Evolutionary conservation across 108 stramenopile species (phyloP), one percentile per base, ranked within the genome.

Genomic region (Cyclotella sp.): DNA sequence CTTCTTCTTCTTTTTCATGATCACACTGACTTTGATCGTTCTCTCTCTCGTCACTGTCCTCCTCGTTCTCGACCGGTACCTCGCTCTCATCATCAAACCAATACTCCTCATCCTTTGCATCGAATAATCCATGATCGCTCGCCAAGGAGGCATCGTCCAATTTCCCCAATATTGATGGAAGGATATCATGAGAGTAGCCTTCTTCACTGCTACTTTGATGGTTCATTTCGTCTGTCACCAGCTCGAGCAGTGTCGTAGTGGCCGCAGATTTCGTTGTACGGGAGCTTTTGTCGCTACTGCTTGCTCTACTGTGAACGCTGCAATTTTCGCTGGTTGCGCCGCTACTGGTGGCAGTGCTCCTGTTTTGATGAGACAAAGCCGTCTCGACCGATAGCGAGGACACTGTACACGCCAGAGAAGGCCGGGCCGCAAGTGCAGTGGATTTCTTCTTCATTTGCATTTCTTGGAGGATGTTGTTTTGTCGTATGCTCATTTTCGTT

Each of bases 121-220:
- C 63, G 22, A 45, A 5, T 19, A 64, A 26, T 64, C 63, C 63
- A 27, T 64, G 63, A 64, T 64, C 22, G 26, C 63, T 64, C 44
- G 21, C 43, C 24, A 64, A 45, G 11, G 63, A 62, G 3, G 14
- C 14, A 19, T 34, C 60, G 28, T 64, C 44, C 21, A 26, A 16
- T 42, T 39, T 61, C 60, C 34, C 60, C 60, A 61, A 39, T 30
- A n/a, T 39, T 3, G n/a, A n/a, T n/a, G n/a, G 47, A 9, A 61
- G 19, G 13, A 34, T 34, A 34, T 34, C 34, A 34, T 34, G 34
- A 34, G 34, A 34, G 6, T 34, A 34, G 34, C 6, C 34, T 34
- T 34, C 6, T 6, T 34, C 34, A 34, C 2, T 39, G 60, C 30
- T 10, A 13, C 30, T 15, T 0, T 39, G 14, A 61, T 51, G 6